phyloP scores from a whole-genome alignment of 2,329 filamentous ascomycete genomes.

The Diaporthe nobilis region DNA sequence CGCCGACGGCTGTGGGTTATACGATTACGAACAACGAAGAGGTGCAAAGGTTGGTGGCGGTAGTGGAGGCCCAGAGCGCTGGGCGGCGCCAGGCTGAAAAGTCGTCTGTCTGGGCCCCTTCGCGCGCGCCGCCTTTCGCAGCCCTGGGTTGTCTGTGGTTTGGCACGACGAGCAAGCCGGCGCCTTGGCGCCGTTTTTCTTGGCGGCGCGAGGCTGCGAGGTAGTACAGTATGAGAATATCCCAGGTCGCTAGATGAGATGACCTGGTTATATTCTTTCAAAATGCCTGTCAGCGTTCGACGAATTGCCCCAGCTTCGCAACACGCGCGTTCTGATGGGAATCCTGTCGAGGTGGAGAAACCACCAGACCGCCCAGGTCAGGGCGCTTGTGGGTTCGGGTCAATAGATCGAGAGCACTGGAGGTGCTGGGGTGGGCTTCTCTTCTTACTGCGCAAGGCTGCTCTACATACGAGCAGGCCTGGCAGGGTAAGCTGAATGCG shows the following conservation, averaged over 20 bases:
- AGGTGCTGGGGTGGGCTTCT: not conserved
- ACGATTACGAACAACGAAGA: not conserved
- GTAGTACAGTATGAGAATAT: constrained; percentile 14
- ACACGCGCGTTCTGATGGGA: not conserved
- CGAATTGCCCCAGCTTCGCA: not conserved
- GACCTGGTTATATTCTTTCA: not conserved
- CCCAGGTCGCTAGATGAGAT: not conserved
- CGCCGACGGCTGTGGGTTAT: not conserved
- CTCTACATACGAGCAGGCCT: no score
- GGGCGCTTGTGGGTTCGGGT: constrained; percentile 16
- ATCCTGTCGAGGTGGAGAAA: constrained; percentile 7
- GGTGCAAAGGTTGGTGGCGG: not conserved
- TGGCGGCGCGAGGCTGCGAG: constrained; percentile 18
- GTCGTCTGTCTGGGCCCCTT: not conserved
- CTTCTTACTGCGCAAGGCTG: not conserved
- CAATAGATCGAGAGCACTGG: constrained; percentile 1
- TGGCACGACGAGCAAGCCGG: not conserved
- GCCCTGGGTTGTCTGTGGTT: not conserved
- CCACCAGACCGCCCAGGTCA: constrained; percentile 5
- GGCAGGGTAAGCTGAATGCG: not conserved
- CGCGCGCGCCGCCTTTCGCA: not conserved
- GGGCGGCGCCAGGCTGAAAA: constrained; percentile 15
- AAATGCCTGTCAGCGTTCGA: not conserved
- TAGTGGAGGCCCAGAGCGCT: not conserved
- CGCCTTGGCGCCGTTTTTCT: not conserved